A percentile compares a stretch with the other conserved stretches of the same genome.
Evolutionary conservation across 1,139 yeast genomes (phyloP).

Genomic region (Candida sp.): DNA sequence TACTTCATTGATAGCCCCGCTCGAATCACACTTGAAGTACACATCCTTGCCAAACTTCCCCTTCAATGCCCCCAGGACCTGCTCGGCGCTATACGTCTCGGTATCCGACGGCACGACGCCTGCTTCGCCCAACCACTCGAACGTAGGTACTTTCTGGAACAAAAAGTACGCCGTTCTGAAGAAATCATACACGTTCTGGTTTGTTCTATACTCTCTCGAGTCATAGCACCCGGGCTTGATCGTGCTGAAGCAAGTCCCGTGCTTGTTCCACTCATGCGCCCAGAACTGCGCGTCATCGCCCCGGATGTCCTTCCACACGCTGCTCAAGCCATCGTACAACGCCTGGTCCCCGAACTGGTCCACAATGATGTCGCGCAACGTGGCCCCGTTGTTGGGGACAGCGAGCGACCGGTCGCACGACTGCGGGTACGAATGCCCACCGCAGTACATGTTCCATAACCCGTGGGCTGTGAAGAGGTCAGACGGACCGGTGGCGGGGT

Average conservation of each 20-base stretch:
- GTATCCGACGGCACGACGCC: conserved; percentile 72
- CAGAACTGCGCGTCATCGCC: conserved; percentile 79
- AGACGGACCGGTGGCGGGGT: conserved; percentile 83
- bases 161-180: conserved; percentile 68
- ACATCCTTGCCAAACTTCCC: conserved; percentile 65
- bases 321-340: conserved; percentile 60
- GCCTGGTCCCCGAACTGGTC: conserved; percentile 51
- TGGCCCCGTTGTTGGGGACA: conserved; percentile 29
- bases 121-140: conserved; percentile 62
- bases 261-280: conserved; percentile 96
- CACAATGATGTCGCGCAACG: conserved; percentile 56
- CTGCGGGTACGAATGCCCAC: conserved; percentile 40
- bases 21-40: conserved; percentile 65
- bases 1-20: conserved; percentile 75
- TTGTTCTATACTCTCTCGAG: conserved; percentile 10
- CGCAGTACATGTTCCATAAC: conserved; percentile 53
- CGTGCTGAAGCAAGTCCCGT: conserved; percentile 91
- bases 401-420: conserved; percentile 74
- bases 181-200: conserved; percentile 80
- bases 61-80: conserved; percentile 67
- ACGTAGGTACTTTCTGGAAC: conserved; percentile 72
- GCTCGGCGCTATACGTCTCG: conserved; percentile 63
- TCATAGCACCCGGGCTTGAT: conserved; percentile 72
- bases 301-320: conserved; percentile 77
- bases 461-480: conserved; percentile 76